Conservation (phyloP, 78 protist species). For the Dictyostelium intermedium region DNA sequence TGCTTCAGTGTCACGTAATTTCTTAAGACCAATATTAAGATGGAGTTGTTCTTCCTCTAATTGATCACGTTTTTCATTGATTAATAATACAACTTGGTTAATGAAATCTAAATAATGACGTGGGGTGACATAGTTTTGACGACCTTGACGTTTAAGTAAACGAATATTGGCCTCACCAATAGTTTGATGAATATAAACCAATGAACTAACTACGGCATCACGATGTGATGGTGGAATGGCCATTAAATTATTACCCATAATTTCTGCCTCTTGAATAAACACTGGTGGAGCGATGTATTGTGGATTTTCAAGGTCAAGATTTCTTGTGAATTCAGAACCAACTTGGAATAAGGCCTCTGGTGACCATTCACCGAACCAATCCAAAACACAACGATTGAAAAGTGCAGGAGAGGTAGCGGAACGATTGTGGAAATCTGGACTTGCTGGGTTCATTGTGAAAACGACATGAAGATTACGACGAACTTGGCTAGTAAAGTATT, state of each 20-base stretch:
- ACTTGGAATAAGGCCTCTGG: conserved; percentile 93
- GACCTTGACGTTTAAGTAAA: conserved; percentile 82
- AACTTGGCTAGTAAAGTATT: conserved; percentile 89
- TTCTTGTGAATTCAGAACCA: conserved; percentile 89
- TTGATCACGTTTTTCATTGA: conserved; percentile 89
- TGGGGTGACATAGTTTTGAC: conserved; percentile 94
- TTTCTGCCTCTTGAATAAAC: conserved; percentile 21
- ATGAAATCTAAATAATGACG: conserved; percentile 98
- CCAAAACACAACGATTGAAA: conserved; percentile 98
- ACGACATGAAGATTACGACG: conserved; percentile 97
- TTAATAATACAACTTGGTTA: conserved; percentile 86
- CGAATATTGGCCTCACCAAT: conserved; percentile 76
- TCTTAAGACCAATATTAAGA: conserved; percentile 93
- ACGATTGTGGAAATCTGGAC: conserved; percentile 92
- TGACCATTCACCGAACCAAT: conserved; percentile 99
- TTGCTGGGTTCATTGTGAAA: conserved; percentile 98
- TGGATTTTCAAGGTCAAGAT: conserved; percentile 85
- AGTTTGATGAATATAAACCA: conserved; percentile 88
- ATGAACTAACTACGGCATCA: conserved; percentile 83
- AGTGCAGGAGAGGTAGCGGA: conserved; percentile 96
- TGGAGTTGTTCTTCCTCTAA: conserved; percentile 96
- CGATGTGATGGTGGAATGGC: conserved; percentile 67
- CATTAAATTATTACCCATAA: background rate
- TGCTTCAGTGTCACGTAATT: conserved; percentile 89
- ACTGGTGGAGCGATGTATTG: conserved; percentile 60